Base-by-base conservation (phyloP, 192 early-diverging fungal species). In the Mortierella claussenii region DNA sequence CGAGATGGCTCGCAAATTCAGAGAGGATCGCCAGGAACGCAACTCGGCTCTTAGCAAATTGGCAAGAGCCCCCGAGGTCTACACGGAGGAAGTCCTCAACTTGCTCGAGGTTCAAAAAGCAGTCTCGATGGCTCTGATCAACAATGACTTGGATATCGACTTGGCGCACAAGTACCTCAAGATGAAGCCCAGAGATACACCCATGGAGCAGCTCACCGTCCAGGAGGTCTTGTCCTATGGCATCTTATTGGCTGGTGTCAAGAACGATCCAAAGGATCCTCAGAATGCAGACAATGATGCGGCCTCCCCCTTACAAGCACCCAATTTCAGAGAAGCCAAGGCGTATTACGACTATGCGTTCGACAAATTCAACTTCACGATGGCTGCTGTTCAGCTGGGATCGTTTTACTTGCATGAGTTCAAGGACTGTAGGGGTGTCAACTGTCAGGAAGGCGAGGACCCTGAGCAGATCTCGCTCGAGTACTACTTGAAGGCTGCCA, bases 301-400 rank as follows among this genome's bases (percentile, higher is more conserved):
- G 24, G 17, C 27, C 17, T 59, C 57, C 20, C 45, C 53, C 12
- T 26, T 32, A 9, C 27, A 36, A 15, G 45, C 65, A 53, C 40
- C 55, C 12, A 32, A 40, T 40, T 43, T 44, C 21, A 78, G 40
- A 76, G 66, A 78, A 43, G 84, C 84, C 20, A 86, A 86, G 59
- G 59, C 42, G 15, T 70, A 81, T 30, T 80, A 82, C 20, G 82
- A 83, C 30, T 69, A 80, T 52, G 82, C 82, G 27, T 80, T 86
- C 31, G 74, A 81, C 23, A 78, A 82, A 57, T 67, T 67, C 48
- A 56, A 71, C 1, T 86, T 83, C 60, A 60, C 84, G 15, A 83
- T 86, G 84, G 84, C 84, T 24, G 82, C 82, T 33, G 84, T 83
- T 21, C 84, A 86, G 54, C 55, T 83, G 30, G 82, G 82, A 11